Evolutionary conservation across 768 basidiomycete genomes (phyloP).

Genomic region (Russula emetica): DNA sequence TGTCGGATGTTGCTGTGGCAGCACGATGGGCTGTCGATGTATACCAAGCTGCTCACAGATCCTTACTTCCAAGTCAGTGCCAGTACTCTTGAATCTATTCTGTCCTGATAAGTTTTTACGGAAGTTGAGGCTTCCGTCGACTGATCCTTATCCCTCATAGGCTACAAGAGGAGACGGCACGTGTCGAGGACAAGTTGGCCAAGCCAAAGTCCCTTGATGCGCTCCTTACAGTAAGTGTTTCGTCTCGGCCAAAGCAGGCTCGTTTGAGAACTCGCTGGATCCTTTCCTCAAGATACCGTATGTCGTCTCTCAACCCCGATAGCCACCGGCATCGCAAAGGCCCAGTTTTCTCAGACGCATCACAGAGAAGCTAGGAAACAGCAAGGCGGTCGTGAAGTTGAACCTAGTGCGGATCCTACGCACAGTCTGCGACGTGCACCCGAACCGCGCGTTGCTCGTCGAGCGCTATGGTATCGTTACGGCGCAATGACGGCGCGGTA

Average conservation of each 20-base stretch:
- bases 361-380: conserved; percentile 70
- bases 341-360: conserved; percentile 85
- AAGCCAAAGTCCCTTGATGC: conserved; percentile 61
- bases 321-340: conserved; percentile 72
- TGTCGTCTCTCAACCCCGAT: conserved; percentile 71
- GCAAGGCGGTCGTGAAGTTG: conserved; percentile 85
- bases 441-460: conserved; percentile 76
- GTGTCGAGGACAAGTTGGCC: conserved; percentile 85
- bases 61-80: conserved; percentile 91
- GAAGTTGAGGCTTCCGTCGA: background rate
- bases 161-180: conserved; percentile 92
- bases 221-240: conserved; percentile 76
- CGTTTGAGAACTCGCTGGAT: conserved; percentile 88
- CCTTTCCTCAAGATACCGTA: conserved; percentile 92
- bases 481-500: conserved; percentile 83
- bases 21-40: conserved; percentile 82
- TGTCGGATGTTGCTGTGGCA: conserved; percentile 90
- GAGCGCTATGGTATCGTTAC: conserved; percentile 75
- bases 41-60: conserved; percentile 71
- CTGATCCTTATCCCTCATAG: conserved; percentile 37
- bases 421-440: conserved; percentile 84
- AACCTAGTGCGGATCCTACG: conserved; percentile 83
- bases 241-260: conserved; percentile 78
- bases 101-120: conserved; percentile 63
- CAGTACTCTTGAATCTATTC: conserved; percentile 84